phyloP scores from a whole-genome alignment of 2,329 filamentous ascomycete species.

The Paraconiothyrium sp. region DNA sequence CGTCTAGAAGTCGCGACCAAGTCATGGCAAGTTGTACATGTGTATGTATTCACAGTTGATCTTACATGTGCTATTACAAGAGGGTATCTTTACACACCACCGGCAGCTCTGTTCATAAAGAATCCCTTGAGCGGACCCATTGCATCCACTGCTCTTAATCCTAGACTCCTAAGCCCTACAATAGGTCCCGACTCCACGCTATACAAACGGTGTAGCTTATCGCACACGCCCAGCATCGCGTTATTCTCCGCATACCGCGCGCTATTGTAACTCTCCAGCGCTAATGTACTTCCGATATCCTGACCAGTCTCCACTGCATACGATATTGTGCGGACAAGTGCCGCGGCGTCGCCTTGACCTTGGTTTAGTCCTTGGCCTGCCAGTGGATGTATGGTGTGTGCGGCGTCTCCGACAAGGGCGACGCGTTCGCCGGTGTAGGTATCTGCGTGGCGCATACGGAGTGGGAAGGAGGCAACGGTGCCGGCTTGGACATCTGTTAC shows the following conservation, averaged over 20 bases:
- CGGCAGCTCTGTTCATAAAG: constrained; percentile 77
- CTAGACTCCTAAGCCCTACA: constrained; percentile 80
- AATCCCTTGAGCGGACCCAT: constrained; percentile 81
- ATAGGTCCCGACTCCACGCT: constrained; percentile 81
- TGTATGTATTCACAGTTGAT: no score
- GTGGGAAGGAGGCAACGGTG: constrained; percentile 87
- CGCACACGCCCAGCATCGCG: constrained; percentile 78
- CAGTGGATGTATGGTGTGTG: constrained; percentile 93
- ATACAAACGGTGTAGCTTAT: constrained; percentile 94
- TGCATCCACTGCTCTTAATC: constrained; percentile 78
- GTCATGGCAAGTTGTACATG: neutral
- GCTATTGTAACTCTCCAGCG: constrained; percentile 81
- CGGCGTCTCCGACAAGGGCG: constrained; percentile 91
- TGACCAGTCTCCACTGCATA: constrained; percentile 83
- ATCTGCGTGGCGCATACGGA: constrained; percentile 92
- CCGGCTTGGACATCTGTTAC: constrained; percentile 78
- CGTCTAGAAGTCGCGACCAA: no score
- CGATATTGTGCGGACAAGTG: constrained; percentile 77
- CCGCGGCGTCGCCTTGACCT: constrained; percentile 87
- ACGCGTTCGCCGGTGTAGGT: constrained; percentile 91
- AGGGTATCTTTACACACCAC: constrained; percentile 33
- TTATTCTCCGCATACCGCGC: constrained; percentile 86
- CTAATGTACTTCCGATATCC: constrained; percentile 82
- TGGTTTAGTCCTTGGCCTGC: constrained; percentile 95
- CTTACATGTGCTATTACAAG: neutral